These are phyloP conservation scores for Gloeopeniophorella convolvens DNA, from an alignment of 768 basidiomycete genomes.

Conservation along the genomic window DNA sequence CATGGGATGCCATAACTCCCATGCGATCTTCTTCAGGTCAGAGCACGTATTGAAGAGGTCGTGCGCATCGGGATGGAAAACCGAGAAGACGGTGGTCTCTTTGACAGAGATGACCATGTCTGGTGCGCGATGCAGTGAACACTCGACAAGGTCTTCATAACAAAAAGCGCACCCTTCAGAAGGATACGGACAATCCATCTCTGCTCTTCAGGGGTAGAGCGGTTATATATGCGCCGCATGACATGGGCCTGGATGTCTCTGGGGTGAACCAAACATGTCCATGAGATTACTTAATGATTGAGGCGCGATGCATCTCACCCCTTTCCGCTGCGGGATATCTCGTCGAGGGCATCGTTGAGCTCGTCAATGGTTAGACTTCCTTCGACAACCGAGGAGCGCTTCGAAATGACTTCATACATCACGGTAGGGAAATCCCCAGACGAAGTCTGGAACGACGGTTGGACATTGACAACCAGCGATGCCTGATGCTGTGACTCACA, in stretches of 20 bases:
- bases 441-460: constrained; percentile 39
- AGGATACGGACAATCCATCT: constrained; percentile 96
- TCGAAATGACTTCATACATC: constrained; percentile 79
- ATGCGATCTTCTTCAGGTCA: constrained; percentile 89
- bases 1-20: constrained; percentile 76
- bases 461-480: neutral
- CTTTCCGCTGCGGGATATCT: constrained; percentile 64
- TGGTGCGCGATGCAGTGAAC: constrained; percentile 26
- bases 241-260: constrained; percentile 75
- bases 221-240: constrained; percentile 70
- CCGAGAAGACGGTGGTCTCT: constrained; percentile 86
- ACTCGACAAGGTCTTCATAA: neutral
- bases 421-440: constrained; percentile 89
- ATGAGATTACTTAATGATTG: too few relatives aligned
- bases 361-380: constrained; percentile 76
- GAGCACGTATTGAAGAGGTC: constrained; percentile 96
- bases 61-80: constrained; percentile 92
- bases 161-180: constrained; percentile 62
- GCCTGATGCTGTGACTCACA: constrained; percentile 35
- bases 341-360: constrained; percentile 75
- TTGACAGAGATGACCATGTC: constrained; percentile 91
- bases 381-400: constrained; percentile 73
- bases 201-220: constrained; percentile 81
- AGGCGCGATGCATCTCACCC: constrained; percentile 50
- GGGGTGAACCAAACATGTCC: too few relatives aligned